Percentiles rank a stretch among this genome's conserved stretches.
Evolutionary conservation across 495 filamentous ascomycete genomes (phyloP).

Genomic region (Daldinia grandis): DNA sequence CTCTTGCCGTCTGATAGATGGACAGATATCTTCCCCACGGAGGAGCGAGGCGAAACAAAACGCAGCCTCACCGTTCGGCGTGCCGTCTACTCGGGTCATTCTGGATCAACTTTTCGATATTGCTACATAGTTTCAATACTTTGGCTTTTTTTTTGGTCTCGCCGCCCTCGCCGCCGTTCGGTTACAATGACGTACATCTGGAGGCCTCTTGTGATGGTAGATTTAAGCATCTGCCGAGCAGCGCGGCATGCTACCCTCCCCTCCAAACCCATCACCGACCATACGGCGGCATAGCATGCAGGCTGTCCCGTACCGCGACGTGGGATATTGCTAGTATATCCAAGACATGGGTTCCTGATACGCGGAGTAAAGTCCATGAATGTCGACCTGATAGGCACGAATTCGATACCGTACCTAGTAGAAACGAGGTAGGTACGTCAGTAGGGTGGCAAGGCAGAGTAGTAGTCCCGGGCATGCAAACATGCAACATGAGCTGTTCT

Average conservation of each 20-base stretch:
- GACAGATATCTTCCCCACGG: not conserved
- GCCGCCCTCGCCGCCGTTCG: constrained; percentile 13
- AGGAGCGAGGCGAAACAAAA: constrained; percentile 9
- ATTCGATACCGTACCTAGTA: constrained; percentile 21
- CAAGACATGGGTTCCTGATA: constrained; percentile 13
- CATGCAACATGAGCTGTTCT: constrained; percentile 32
- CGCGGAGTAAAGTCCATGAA: constrained; percentile 22
- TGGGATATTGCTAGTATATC: constrained; percentile 7
- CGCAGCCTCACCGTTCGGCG: not conserved
- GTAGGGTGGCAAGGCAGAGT: constrained; percentile 38
- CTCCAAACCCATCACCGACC: constrained; percentile 1
- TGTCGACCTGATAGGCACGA: constrained; percentile 21
- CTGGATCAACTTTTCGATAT: constrained; percentile 10
- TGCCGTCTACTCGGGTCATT: constrained; percentile 10
- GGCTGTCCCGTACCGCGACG: constrained; percentile 14
- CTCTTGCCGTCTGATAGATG: constrained; percentile 2
- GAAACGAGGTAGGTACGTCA: constrained; percentile 13
- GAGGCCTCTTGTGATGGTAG: constrained; percentile 27
- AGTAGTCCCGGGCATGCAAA: constrained; percentile 34
- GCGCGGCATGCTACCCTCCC: constrained; percentile 24
- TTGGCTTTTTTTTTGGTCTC: constrained; percentile 9
- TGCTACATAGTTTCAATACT: constrained; percentile 13
- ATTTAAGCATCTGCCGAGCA: constrained; percentile 23
- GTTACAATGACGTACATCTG: constrained; percentile 20
- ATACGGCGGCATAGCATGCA: constrained; percentile 28